Evolutionary conservation across 2,329 filamentous ascomycete species (phyloP), one percentile per base, ranked within the genome.

Genomic region (Parascedosporium putredinis): DNA sequence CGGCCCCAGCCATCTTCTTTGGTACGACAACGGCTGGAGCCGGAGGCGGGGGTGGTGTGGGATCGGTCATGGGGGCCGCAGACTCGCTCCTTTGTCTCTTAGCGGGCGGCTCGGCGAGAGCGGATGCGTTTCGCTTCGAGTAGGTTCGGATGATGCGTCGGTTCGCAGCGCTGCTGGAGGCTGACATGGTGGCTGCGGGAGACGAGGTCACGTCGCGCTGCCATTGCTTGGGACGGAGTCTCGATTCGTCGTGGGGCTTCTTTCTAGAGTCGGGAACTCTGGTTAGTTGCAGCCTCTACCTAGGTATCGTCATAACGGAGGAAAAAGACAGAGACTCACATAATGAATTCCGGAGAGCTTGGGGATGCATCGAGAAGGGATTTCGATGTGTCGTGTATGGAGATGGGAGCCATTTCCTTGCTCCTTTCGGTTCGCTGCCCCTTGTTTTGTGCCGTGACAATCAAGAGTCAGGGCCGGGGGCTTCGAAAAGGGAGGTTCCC

Each of bases 141-240:
- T 71, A 72, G 10, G 69, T 71, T 50, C 66, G 63, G 12, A 69
- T 54, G 2, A 52, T 43, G 22, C 52, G 52, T 10, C 52, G 52
- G 31, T 34, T 49, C 10, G 33, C 4, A 5, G 22, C 20, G 14
- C 6, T 14, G 7, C 5, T 16, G 4, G 18, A 16, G 3, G 27
- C 14, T 3, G 16, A 14, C 45, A 44, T 44, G 20, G 9, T 34
- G 16, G 16, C n/a, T 23, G 25, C 14, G 14, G 24, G 9, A 8
- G 38, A 14, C 4, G 20, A 25, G 12, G 14, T 4, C n/a, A 22
- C 22, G 36, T 22, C 23, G n/a, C 24, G n/a, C 4, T 38, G 22
- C 16, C 47, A 49, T 49, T 44, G 36, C 38, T 49, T 49, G 12
- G 38, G 12, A 14, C 47, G 24, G 47, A 33, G 31, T n/a, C 31